Percentiles rank a stretch among this genome's conserved stretches.
Conservation (phyloP, 2,329 filamentous ascomycete species). For the Fusarium camptoceras region DNA sequence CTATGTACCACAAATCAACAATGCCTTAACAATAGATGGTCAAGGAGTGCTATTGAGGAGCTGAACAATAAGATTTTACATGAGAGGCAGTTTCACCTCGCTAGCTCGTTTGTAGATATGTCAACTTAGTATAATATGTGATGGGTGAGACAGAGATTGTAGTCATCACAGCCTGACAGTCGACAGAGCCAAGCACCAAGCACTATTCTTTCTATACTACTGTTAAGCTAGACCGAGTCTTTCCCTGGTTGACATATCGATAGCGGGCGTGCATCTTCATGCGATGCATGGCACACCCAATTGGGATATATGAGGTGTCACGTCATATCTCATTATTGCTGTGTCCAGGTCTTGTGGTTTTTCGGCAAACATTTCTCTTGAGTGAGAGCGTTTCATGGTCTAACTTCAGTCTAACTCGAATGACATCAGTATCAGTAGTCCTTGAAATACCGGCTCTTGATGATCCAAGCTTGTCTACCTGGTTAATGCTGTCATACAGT, state of each 20-base stretch:
- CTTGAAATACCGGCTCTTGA: background rate
- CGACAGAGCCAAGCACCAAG: background rate
- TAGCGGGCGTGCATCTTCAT: background rate
- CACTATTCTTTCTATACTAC: background rate
- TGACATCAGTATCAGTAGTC: background rate
- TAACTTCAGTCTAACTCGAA: background rate
- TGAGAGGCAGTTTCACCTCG: background rate
- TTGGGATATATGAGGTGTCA: background rate
- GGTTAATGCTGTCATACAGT: conserved; percentile 6
- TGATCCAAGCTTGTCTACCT: conserved; percentile 3
- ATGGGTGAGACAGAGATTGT: background rate
- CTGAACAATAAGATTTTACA: background rate
- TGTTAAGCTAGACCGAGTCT: background rate
- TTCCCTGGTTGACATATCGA: background rate
- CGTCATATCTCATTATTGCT: background rate
- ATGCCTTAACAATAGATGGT: background rate
- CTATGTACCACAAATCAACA: background rate
- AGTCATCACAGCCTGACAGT: background rate
- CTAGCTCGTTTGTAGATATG: background rate
- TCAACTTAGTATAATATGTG: background rate
- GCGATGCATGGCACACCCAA: background rate
- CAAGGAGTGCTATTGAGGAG: background rate
- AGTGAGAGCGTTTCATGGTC: background rate
- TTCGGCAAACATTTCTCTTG: background rate
- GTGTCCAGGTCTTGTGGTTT: background rate